Evolutionary conservation across 306 rosid genomes (phyloP).

Genomic region (Trichosanthes truncata): DNA sequence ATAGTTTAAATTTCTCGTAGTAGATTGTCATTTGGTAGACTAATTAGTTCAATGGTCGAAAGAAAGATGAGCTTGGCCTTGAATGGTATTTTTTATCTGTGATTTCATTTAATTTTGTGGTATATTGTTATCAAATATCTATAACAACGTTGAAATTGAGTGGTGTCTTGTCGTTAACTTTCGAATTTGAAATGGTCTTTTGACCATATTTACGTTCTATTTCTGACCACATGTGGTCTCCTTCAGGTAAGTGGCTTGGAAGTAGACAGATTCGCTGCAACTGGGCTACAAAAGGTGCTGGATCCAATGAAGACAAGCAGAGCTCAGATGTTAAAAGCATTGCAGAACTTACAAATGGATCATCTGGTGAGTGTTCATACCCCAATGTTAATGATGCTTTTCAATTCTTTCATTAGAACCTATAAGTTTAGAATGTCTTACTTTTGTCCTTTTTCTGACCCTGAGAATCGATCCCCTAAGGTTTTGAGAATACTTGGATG

Average conservation of each 20-base stretch:
- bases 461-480: neutral
- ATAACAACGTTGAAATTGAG: neutral
- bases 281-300: conserved; percentile 99
- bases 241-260: conserved; percentile 92
- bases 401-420: neutral
- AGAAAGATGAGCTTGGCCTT: neutral
- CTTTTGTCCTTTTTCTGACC: neutral
- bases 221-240: neutral
- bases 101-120: neutral
- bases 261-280: conserved; percentile 95
- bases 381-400: neutral
- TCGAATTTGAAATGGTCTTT: neutral
- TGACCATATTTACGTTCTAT: neutral
- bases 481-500: conserved; percentile 3
- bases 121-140: neutral
- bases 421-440: neutral
- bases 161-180: neutral
- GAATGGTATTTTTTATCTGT: neutral
- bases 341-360: conserved; percentile 80
- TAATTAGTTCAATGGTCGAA: neutral
- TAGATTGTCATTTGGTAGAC: neutral
- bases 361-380: conserved; percentile 50
- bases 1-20: neutral
- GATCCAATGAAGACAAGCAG: conserved; percentile 65
- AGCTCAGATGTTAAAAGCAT: conserved; percentile 69